Evolutionary conservation across 2,329 filamentous ascomycete genomes (phyloP).

Genomic region (Fusarium sterilihyphosum): DNA sequence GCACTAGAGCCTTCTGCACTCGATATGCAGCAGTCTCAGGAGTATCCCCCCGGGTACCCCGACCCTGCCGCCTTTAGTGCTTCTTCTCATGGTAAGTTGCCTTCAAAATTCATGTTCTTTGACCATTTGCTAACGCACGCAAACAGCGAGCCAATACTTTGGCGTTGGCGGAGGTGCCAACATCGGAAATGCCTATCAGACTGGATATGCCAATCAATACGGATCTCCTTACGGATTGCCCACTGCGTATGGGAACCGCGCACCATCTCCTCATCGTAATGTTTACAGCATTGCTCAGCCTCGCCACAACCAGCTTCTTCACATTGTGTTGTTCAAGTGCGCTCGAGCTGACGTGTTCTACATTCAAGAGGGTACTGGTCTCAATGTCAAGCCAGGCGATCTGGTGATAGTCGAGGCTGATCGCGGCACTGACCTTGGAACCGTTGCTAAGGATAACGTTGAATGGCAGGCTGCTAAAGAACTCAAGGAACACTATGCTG

Average conservation of each 20-base stretch:
- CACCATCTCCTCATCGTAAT: slow-evolving; percentile 69
- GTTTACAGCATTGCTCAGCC: slow-evolving; percentile 70
- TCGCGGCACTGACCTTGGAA: slow-evolving; percentile 93
- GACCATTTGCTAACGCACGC: neutral
- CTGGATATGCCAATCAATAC: slow-evolving; percentile 53
- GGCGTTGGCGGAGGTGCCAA: slow-evolving; percentile 40
- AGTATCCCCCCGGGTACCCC: slow-evolving; percentile 53
- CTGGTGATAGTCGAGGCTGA: slow-evolving; percentile 98
- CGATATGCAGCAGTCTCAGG: slow-evolving; percentile 56
- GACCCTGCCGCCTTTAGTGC: slow-evolving; percentile 52
- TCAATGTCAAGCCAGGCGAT: slow-evolving; percentile 90
- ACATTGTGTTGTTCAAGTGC: slow-evolving; percentile 97
- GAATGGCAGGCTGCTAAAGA: slow-evolving; percentile 89
- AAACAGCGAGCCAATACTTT: slow-evolving; percentile 40
- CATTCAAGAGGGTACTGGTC: slow-evolving; percentile 92
- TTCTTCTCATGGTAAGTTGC: slow-evolving; percentile 53
- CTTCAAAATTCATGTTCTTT: neutral
- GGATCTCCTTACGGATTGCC: slow-evolving; percentile 59
- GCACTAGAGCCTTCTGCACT: slow-evolving; percentile 58
- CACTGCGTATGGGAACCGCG: slow-evolving; percentile 58
- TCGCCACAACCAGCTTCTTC: slow-evolving; percentile 76
- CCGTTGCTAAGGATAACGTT: slow-evolving; percentile 87
- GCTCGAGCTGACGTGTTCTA: slow-evolving; percentile 96
- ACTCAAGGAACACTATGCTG: slow-evolving; percentile 88
- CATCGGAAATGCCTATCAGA: slow-evolving; percentile 40